A percentile compares a stretch with the other conserved stretches of the same genome.
phyloP scores from a whole-genome alignment of 2,329 filamentous ascomycete genomes.

The Cadophora malorum region DNA sequence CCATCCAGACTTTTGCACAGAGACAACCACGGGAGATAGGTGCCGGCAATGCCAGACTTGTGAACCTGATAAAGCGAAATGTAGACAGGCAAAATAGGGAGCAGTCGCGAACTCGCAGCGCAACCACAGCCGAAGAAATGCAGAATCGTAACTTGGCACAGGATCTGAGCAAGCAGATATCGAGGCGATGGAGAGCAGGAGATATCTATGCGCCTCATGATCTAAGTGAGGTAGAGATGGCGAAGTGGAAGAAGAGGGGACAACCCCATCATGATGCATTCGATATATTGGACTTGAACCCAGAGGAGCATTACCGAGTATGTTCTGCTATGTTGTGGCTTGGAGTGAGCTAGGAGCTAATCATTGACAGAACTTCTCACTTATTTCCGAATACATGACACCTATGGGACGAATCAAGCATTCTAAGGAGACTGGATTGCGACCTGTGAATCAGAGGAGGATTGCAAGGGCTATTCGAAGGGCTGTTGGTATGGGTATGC shows the following conservation, averaged over 20 bases:
- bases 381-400: constrained; percentile 89
- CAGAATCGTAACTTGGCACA: constrained; percentile 31
- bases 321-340: constrained; percentile 38
- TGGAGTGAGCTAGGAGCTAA: constrained; percentile 9
- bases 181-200: constrained; percentile 75
- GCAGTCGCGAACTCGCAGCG: not conserved
- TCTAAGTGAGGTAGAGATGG: constrained; percentile 76
- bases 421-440: constrained; percentile 75
- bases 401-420: constrained; percentile 85
- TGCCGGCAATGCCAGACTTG: not conserved
- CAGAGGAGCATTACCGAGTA: constrained; percentile 87
- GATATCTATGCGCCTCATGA: constrained; percentile 94
- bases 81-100: not conserved
- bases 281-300: constrained; percentile 80
- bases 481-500: constrained; percentile 86
- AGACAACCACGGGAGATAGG: not conserved
- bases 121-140: constrained; percentile 1
- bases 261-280: constrained; percentile 72
- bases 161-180: constrained; percentile 67
- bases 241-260: constrained; percentile 73
- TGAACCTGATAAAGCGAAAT: not conserved
- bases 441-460: constrained; percentile 89
- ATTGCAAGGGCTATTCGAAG: constrained; percentile 92
- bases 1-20: not conserved
- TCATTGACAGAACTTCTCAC: constrained; percentile 77